Percentiles rank a stretch among this genome's conserved stretches.
Conservation (phyloP, 2,329 filamentous ascomycete species). For the Phyllachora maydis region DNA sequence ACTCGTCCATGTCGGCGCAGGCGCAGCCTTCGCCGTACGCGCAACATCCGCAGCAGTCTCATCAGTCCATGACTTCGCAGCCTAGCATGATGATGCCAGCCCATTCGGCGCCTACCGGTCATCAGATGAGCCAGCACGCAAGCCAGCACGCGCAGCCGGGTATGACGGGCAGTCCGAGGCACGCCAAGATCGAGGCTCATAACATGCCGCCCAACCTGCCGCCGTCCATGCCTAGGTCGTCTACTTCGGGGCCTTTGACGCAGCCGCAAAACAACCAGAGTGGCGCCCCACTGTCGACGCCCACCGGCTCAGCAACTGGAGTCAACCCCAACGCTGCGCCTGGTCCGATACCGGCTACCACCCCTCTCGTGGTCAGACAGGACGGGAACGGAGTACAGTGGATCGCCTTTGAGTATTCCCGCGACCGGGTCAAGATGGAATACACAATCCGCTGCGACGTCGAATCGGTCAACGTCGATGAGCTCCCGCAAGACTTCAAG, state of each 20-base stretch:
- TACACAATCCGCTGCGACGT: conserved; percentile 98
- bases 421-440: conserved; percentile 96
- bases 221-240: conserved; percentile 36
- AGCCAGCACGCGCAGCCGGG: conserved; percentile 32
- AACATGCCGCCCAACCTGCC: no score
- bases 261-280: conserved; percentile 13
- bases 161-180: conserved; percentile 38
- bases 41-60: conserved; percentile 31
- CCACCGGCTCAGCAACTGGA: conserved; percentile 24
- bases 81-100: conserved; percentile 49
- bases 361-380: conserved; percentile 80
- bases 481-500: conserved; percentile 75
- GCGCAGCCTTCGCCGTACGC: conserved; percentile 36
- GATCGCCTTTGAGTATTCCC: conserved; percentile 97
- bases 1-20: conserved; percentile 47
- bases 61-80: conserved; percentile 41
- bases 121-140: conserved; percentile 36
- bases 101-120: conserved; percentile 29
- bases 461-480: conserved; percentile 84
- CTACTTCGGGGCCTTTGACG: conserved; percentile 25
- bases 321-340: conserved; percentile 83
- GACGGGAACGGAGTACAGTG: conserved; percentile 95
- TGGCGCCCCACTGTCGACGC: conserved; percentile 20
- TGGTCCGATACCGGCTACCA: conserved; percentile 90
- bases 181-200: conserved; percentile 41